A percentile compares a stretch with the other conserved stretches of the same genome.
These are phyloP conservation scores for Kentomonas sorsogonicus DNA, from an alignment of 208 protist species.

Conservation along the genomic window DNA sequence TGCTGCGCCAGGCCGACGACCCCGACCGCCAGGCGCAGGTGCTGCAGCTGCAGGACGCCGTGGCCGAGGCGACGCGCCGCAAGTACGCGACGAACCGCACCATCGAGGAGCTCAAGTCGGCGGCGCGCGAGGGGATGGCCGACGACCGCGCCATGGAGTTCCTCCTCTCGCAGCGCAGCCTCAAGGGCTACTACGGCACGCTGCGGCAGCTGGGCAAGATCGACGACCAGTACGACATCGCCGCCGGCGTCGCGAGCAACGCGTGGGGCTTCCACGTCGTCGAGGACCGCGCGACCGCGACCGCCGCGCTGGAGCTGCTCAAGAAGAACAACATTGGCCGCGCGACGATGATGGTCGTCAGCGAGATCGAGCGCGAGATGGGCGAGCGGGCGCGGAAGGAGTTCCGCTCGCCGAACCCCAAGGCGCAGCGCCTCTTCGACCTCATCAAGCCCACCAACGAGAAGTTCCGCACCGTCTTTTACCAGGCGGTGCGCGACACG, in stretches of 20 bases:
- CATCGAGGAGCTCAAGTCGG: slow-evolving; percentile 81
- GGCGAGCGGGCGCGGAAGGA: slow-evolving; percentile 28
- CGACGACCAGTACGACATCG: slow-evolving; percentile 95
- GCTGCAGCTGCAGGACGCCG: slow-evolving; percentile 63
- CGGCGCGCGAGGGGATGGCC: slow-evolving; percentile 72
- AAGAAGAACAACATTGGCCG: slow-evolving; percentile 92
- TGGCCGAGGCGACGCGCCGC: slow-evolving; percentile 46
- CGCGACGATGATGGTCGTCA: slow-evolving; percentile 97
- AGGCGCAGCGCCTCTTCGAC: slow-evolving; percentile 90
- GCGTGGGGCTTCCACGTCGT: slow-evolving; percentile 98
- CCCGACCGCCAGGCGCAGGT: slow-evolving; percentile 51
- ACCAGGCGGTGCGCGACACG: slow-evolving; percentile 95
- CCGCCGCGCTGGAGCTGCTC: slow-evolving; percentile 89
- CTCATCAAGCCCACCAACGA: slow-evolving; percentile 87
- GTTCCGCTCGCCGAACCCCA: slow-evolving; percentile 55
- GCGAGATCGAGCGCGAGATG: slow-evolving; percentile 84
- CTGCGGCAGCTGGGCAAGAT: slow-evolving; percentile 98
- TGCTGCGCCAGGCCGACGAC: slow-evolving; percentile 37
- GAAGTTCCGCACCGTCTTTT: slow-evolving; percentile 93
- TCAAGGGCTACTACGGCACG: slow-evolving; percentile 94
- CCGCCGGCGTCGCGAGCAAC: slow-evolving; percentile 95
- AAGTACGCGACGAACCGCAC: slow-evolving; percentile 75
- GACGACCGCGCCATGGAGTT: slow-evolving; percentile 86
- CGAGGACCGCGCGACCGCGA: slow-evolving; percentile 90
- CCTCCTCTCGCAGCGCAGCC: slow-evolving; percentile 68